Conservation (phyloP, 208 protist genomes). For the Trypanosoma rangeli region DNA sequence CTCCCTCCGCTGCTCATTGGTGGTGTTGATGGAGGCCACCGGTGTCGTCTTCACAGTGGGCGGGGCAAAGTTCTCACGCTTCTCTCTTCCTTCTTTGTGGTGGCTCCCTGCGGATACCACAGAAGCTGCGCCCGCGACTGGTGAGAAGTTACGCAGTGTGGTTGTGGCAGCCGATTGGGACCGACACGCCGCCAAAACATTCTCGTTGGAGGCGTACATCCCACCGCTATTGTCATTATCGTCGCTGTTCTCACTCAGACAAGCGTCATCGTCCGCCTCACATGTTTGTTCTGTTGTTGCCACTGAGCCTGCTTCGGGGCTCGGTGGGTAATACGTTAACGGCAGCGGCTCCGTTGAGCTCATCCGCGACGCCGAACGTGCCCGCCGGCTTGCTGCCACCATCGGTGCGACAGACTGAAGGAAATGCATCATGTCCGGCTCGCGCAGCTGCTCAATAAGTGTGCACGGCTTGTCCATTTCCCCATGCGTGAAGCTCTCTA, state of each 20-base stretch:
- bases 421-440: conserved; percentile 57
- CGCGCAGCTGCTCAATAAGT: conserved; percentile 50
- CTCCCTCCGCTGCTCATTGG: background rate
- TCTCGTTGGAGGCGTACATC: background rate
- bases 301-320: conserved; percentile 2
- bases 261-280: conserved; percentile 1
- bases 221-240: background rate
- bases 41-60: background rate
- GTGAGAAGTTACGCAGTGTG: background rate
- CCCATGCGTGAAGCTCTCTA: background rate
- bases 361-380: conserved; percentile 67
- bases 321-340: conserved; percentile 30
- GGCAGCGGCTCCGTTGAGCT: conserved; percentile 72
- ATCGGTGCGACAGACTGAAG: conserved; percentile 53
- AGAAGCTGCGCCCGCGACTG: background rate
- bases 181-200: background rate
- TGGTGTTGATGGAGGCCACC: background rate
- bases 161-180: background rate
- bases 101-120: background rate
- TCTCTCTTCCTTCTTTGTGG: background rate
- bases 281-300: background rate
- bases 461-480: conserved; percentile 25
- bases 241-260: background rate
- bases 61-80: background rate
- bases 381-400: conserved; percentile 53